A percentile compares a stretch with the other conserved stretches of the same genome.
These are phyloP conservation scores for Marsdenia floribunda DNA, from an alignment of 257 asterid genomes.

Conservation along the genomic window DNA sequence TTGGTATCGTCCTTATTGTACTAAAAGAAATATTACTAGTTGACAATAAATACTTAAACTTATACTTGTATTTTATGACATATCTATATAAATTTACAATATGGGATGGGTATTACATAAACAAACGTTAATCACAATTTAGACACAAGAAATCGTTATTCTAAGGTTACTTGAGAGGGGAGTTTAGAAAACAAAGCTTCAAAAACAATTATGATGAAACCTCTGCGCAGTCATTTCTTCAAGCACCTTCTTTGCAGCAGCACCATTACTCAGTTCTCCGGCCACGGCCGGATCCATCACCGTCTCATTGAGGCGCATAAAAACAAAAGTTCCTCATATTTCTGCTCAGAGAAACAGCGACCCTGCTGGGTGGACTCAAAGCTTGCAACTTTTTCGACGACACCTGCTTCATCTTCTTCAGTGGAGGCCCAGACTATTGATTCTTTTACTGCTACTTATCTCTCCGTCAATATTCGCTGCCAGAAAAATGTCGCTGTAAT, in stretches of 20 bases:
- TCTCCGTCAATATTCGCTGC: conserved; percentile 73
- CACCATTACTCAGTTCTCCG: conserved; percentile 24
- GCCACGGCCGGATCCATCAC: conserved; percentile 22
- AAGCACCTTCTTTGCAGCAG: conserved; percentile 47
- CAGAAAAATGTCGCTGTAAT: conserved; percentile 47
- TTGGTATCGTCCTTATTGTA: no score
- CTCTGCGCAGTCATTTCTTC: conserved; percentile 56
- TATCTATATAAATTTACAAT: no score
- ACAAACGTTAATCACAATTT: no score
- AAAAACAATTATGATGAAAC: conserved; percentile 15
- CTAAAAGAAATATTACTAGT: no score
- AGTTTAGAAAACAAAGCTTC: neutral
- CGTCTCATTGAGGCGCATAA: conserved; percentile 13
- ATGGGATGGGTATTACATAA: no score
- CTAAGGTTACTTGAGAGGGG: neutral
- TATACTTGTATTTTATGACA: no score
- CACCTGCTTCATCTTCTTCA: conserved; percentile 19
- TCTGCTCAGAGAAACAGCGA: conserved; percentile 10
- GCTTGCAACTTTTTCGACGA: conserved; percentile 29
- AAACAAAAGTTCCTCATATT: conserved; percentile 7
- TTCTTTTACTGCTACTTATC: conserved; percentile 59
- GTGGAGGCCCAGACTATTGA: conserved; percentile 17
- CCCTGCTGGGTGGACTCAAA: conserved; percentile 16
- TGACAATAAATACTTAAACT: no score
- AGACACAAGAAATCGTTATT: no score